These are phyloP conservation scores for Tylopilus felleus DNA, from an alignment of 768 basidiomycete genomes.

Conservation along the genomic window DNA sequence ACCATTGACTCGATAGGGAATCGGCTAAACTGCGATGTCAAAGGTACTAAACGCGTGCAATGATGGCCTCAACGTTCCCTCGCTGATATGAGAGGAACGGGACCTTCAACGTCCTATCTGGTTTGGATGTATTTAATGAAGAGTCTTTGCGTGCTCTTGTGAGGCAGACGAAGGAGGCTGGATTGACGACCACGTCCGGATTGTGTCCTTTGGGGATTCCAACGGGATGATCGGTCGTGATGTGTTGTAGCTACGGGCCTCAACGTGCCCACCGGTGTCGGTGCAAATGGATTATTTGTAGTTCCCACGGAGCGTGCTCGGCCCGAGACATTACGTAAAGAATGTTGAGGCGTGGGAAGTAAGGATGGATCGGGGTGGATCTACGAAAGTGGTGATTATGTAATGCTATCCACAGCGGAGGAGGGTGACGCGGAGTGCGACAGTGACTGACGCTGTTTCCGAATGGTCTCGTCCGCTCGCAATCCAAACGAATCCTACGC, in stretches of 20 bases:
- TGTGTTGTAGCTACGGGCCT: constrained; percentile 28
- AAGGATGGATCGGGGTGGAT: constrained; percentile 10
- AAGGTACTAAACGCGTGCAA: constrained; percentile 30
- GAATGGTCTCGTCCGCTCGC: constrained; percentile 35
- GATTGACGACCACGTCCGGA: constrained; percentile 16
- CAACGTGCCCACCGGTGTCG: constrained; percentile 31
- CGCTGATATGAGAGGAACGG: constrained; percentile 51
- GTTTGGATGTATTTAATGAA: constrained; percentile 48
- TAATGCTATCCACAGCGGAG: not conserved
- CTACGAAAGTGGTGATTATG: not conserved
- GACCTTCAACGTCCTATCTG: constrained; percentile 65
- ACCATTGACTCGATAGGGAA: not conserved
- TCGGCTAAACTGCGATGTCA: constrained; percentile 1
- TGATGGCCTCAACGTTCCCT: constrained; percentile 80
- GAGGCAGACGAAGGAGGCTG: constrained; percentile 20
- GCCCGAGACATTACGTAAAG: not conserved
- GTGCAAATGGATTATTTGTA: not conserved
- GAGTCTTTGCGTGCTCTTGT: constrained; percentile 46
- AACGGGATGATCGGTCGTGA: constrained; percentile 7
- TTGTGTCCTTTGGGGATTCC: not conserved
- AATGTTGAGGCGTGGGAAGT: constrained; percentile 3
- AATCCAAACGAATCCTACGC: constrained; percentile 54
- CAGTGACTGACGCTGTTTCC: constrained; percentile 20
- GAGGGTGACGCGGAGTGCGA: constrained; percentile 21
- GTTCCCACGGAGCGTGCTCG: no score